Percentiles rank a stretch among this genome's conserved stretches.
Conservation (phyloP, 345 rosid species). For the Schrenkiella parvula region DNA sequence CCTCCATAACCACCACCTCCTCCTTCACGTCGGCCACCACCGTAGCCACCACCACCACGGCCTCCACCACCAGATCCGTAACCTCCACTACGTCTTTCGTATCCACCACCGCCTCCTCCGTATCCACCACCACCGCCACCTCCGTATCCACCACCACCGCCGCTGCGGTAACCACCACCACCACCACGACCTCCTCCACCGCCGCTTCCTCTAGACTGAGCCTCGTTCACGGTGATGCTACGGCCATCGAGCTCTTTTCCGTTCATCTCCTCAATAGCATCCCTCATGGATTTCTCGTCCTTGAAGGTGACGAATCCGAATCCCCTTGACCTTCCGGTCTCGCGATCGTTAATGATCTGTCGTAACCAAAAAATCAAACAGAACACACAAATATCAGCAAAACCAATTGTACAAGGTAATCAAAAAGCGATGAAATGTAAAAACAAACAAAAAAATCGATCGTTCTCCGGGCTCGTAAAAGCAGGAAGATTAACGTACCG, state of each 20-base stretch:
- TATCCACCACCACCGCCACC: constrained; percentile 33
- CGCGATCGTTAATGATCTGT: constrained; percentile 85
- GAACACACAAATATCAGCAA: neutral
- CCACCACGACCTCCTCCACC: constrained; percentile 43
- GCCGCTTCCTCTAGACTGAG: constrained; percentile 69
- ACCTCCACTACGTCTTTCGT: constrained; percentile 28
- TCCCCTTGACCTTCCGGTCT: constrained; percentile 84
- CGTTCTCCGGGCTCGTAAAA: constrained; percentile 58
- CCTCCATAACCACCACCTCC: constrained; percentile 31
- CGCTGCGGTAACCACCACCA: constrained; percentile 36
- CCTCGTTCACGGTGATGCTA: constrained; percentile 78
- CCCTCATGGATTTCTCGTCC: constrained; percentile 81
- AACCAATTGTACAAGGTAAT: accelerated
- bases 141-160: constrained; percentile 46
- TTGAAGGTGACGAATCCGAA: constrained; percentile 83
- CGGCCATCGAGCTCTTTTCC: constrained; percentile 80
- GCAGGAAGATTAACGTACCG: constrained; percentile 95
- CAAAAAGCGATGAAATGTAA: neutral
- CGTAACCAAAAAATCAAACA: neutral
- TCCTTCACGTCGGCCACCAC: constrained; percentile 16
- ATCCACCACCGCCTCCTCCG: constrained; percentile 34
- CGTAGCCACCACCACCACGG: constrained; percentile 20
- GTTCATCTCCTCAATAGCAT: constrained; percentile 89
- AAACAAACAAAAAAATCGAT: constrained; percentile 34
- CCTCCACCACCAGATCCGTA: constrained; percentile 32